Conservation (phyloP, 2,329 filamentous ascomycete species). For the Rutstroemia sydowiana region DNA sequence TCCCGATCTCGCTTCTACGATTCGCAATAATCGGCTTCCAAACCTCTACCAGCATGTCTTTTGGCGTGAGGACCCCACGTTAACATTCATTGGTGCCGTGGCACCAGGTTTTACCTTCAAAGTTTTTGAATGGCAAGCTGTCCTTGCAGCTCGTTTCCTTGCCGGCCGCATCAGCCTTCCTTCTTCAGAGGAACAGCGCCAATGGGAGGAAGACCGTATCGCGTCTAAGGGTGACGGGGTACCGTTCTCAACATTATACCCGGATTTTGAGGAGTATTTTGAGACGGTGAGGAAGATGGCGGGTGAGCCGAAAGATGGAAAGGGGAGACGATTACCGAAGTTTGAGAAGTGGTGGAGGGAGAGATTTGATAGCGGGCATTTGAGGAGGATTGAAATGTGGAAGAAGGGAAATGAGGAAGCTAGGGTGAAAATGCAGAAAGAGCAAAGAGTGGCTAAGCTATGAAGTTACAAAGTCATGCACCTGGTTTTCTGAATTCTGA, state of each 20-base stretch:
- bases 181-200: constrained; percentile 38
- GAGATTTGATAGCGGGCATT: constrained; percentile 46
- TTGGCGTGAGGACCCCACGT: constrained; percentile 44
- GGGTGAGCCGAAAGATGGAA: constrained; percentile 37
- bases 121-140: constrained; percentile 62
- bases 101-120: constrained; percentile 56
- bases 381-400: constrained; percentile 53
- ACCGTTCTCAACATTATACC: constrained; percentile 49
- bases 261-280: constrained; percentile 60
- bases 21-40: constrained; percentile 48
- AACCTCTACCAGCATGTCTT: constrained; percentile 53
- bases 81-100: constrained; percentile 53
- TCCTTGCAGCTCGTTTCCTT: constrained; percentile 51
- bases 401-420: constrained; percentile 40
- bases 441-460: background rate
- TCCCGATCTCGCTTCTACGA: constrained; percentile 36
- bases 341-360: constrained; percentile 42
- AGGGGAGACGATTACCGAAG: constrained; percentile 39
- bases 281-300: constrained; percentile 45
- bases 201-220: constrained; percentile 52
- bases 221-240: constrained; percentile 46
- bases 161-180: constrained; percentile 48
- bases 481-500: too few relatives aligned
- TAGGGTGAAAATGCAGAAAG: constrained; percentile 15
- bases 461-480: background rate